These are phyloP conservation scores for Linum tenue DNA, from an alignment of 345 rosid species.

Conservation along the genomic window DNA sequence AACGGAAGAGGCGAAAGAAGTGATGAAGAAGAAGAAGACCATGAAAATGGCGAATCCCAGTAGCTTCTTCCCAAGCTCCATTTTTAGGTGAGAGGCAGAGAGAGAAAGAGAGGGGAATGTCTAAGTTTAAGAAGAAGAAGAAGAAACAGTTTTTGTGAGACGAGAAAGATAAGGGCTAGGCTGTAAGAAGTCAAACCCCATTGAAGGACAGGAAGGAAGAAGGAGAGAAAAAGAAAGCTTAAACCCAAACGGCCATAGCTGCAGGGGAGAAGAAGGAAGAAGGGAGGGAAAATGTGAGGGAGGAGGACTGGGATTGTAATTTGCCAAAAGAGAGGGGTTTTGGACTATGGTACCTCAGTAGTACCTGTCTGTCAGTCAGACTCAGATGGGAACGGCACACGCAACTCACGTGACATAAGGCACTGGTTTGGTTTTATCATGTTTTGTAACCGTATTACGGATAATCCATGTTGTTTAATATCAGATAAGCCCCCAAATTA, in stretches of 20 bases:
- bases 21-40: constrained; percentile 6
- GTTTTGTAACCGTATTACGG: constrained; percentile 22
- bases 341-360: too few species aligned
- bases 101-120: neutral
- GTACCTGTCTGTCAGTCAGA: too few species aligned
- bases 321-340: neutral
- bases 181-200: constrained; percentile 2
- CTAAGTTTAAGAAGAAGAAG: neutral
- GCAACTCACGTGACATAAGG: constrained; percentile 41
- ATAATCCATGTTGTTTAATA: neutral
- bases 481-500: too few species aligned
- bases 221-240: constrained; percentile 11
- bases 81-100: neutral
- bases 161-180: neutral
- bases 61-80: constrained; percentile 23
- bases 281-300: neutral
- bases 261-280: constrained; percentile 7
- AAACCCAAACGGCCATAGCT: constrained; percentile 27
- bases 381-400: constrained; percentile 30
- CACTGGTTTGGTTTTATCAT: constrained; percentile 6
- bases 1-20: constrained; percentile 14
- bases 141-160: neutral
- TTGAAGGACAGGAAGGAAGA: constrained; percentile 1
- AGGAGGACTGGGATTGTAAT: neutral
- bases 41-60: constrained; percentile 14